Base-by-base conservation (phyloP, 352 stramenopile genomes). In the Pythium grandisporangium region DNA sequence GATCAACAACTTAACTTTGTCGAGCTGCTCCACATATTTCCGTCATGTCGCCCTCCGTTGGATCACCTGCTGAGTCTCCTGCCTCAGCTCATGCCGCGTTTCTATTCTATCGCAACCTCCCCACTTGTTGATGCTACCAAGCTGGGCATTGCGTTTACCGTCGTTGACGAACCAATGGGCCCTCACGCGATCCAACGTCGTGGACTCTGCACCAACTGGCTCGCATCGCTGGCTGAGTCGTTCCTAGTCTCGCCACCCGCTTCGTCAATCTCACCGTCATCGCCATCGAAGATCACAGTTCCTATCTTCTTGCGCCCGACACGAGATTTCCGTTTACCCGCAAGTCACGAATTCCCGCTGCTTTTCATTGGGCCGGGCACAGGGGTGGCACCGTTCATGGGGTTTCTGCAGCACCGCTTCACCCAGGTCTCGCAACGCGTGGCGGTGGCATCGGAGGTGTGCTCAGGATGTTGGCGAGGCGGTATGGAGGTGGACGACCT, bases 361-460 rank as follows among this genome's bases (percentile, higher is more conserved):
- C 42, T 98, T 37, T 67, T 98, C 12, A 95, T 99, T 42, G 95
- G 95, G 3, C 94, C 94, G 2, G 95, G 95, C 26, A 98, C 95
- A 13, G 95, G 95, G 21, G 94, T 99, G 37, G 84, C 95, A 11
- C 94, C 95, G 16, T 98, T 99, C 65, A 90, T 98, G 48, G 92
- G 93, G 27, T 99, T 98, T 48, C 42, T 99, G 27, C 71, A 93
- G 44, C 92, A 98, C 47, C 87, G 84, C 17, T 45, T 67, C 14
- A 24, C 63, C 13, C 59, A 85, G 48, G 39, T 51, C 14, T 32
- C 30, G 21, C 51, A 47, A 23, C 46, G 44, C 17, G 27, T 46
- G 5, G 37, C 44, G 19, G 37, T 53, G 2, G 42, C 55, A 11
- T 63, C 54, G n/a, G 32, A 62, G 11, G 53, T 60, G 2, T 79